Evolutionary conservation across 78 protist genomes (phyloP), one percentile per base, ranked within the genome.

Genomic region (Dictyostelium capitatum): DNA sequence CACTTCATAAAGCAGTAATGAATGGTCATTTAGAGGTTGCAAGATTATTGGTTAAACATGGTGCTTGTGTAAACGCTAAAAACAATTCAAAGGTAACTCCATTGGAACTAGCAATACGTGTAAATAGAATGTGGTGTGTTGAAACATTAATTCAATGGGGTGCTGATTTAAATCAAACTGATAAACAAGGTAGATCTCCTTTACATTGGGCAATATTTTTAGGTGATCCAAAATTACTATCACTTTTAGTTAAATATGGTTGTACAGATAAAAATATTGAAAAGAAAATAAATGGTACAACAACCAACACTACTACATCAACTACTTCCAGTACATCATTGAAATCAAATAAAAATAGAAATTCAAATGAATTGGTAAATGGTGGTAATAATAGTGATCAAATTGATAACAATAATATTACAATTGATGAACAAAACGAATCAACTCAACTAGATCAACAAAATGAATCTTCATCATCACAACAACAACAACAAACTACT

Each of bases 1-100:
- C 97, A 28, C 89, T 96, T 46, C 97, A 96, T 57, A 89, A 85
- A 59, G 97, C 97, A 0, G 95, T 91, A 41, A 62, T 80, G 77
- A 91, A 96, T 78, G 95, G 94, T 23, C 94, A 85, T 80, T 37
- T 84, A 19, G 94, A 77, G 15, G 84, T 95, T 19, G 92, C 90
- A 3, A 48, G 65, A 25, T 28, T 90, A 30, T 51, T 95, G 14
- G 65, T 90, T 32, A 28, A 48, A 19, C 57, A 64, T 47, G 97
- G 97, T 70, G 97, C 97, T 4, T 15, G 5, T 12, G 87, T 80
- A 12, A 89, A 89, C 79, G 69, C 79, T 20, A 85, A 85, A 59
- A 73, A 77, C 46, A 41, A 48, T 19, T 15, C 54, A 30, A 20
- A 20, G 4, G 79, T 75, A 28, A 56, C 92, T 6, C 92, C 92